A percentile compares a stretch with the other conserved stretches of the same genome.
These are phyloP conservation scores for Eimeria praecox DNA, from an alignment of 169 alveolate genomes.

Conservation along the genomic window DNA sequence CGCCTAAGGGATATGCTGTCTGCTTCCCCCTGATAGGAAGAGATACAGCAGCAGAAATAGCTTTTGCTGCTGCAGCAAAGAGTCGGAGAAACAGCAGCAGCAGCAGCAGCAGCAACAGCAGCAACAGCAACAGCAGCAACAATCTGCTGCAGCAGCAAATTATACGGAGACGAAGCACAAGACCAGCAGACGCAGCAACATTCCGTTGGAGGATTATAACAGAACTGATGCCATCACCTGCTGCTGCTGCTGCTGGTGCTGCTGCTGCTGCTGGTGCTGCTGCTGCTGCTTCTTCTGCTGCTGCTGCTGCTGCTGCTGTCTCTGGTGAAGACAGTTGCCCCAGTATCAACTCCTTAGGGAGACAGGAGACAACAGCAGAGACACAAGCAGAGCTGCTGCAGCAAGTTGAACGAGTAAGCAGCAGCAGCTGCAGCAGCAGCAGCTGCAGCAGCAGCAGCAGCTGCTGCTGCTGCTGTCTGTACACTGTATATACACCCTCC, in stretches of 20 bases:
- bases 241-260: constrained; percentile 1
- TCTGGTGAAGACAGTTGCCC: neutral
- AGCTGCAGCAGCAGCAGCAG: constrained; percentile 45
- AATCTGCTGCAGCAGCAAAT: neutral
- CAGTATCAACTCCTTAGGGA: neutral
- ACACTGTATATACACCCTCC: neutral
- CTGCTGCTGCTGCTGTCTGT: neutral
- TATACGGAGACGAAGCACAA: constrained; percentile 30
- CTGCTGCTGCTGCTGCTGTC: constrained; percentile 42
- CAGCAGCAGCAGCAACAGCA: constrained; percentile 18
- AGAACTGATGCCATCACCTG: neutral
- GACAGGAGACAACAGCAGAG: constrained; percentile 46
- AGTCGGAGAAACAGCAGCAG: constrained; percentile 32
- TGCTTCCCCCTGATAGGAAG: constrained; percentile 21
- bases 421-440: constrained; percentile 31
- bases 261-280: neutral
- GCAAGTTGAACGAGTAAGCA: constrained; percentile 51
- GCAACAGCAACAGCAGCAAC: constrained; percentile 25
- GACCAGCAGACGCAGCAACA: constrained; percentile 27
- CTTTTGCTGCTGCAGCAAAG: neutral
- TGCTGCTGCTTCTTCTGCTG: constrained; percentile 45
- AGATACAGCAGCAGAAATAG: neutral
- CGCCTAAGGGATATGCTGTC: constrained; percentile 51
- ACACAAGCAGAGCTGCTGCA: constrained; percentile 54
- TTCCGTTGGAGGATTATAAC: constrained; percentile 44